Evolutionary conservation across 305 asterid genomes (phyloP).

Genomic region (Nicotiana rustica): DNA sequence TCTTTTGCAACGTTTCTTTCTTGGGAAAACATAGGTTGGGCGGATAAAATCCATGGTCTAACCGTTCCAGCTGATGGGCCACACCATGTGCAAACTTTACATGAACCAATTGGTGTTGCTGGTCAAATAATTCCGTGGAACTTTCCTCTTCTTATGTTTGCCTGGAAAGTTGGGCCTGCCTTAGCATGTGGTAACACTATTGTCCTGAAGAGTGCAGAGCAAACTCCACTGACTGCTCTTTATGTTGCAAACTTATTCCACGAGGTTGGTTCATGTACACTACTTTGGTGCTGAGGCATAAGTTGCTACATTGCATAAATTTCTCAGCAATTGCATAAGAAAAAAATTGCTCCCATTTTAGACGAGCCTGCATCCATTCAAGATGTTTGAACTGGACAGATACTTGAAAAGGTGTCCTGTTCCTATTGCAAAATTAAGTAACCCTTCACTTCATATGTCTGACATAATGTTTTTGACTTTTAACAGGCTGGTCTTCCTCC

Average conservation of each 20-base stretch:
- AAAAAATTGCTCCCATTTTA: background rate
- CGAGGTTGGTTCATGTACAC: slow-evolving; percentile 51
- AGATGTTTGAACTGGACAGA: background rate
- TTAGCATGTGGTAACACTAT: slow-evolving; percentile 74
- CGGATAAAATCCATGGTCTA: slow-evolving; percentile 81
- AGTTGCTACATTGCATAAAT: background rate
- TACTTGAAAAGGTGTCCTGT: background rate
- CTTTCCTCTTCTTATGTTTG: slow-evolving; percentile 77
- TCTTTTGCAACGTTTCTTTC: slow-evolving; percentile 21
- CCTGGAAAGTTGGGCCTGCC: slow-evolving; percentile 85
- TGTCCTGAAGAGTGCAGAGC: slow-evolving; percentile 80
- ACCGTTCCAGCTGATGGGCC: slow-evolving; percentile 81
- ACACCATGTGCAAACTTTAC: slow-evolving; percentile 66
- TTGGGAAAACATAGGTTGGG: slow-evolving; percentile 60
- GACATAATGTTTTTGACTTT: slow-evolving; percentile 22
- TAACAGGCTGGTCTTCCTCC: slow-evolving; percentile 83
- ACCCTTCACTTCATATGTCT: slow-evolving; percentile 2
- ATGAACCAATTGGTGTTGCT: slow-evolving; percentile 80
- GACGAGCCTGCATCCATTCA: background rate
- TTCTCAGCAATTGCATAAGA: background rate
- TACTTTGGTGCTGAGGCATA: background rate
- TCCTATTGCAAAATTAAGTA: background rate
- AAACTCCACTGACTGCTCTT: slow-evolving; percentile 80
- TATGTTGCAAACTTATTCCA: slow-evolving; percentile 71
- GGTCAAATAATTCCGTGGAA: slow-evolving; percentile 92